Conservation (phyloP, 306 rosid species). For the Rosa multiflora region DNA sequence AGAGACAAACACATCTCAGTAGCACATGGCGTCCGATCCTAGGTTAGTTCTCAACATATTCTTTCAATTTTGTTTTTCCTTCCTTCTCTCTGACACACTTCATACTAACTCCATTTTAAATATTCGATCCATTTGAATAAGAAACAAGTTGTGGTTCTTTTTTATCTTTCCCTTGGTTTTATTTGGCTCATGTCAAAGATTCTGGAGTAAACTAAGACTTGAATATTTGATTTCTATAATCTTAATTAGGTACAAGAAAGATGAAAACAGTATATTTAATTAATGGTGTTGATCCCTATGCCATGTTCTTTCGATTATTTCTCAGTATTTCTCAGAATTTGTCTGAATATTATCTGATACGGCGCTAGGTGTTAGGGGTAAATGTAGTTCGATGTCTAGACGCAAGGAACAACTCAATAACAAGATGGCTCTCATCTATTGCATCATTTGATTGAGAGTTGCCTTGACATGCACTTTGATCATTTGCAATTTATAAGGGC, state of each 20-base stretch:
- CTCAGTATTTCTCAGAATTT: background rate
- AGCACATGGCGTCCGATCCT: conserved; percentile 8
- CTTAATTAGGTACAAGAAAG: conserved; percentile 2
- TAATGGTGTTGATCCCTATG: background rate
- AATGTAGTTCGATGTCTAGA: background rate
- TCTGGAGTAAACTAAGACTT: background rate
- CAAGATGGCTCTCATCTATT: too few relatives aligned
- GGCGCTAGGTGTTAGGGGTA: background rate
- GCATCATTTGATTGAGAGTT: too few relatives aligned
- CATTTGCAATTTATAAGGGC: too few relatives aligned
- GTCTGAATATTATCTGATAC: background rate
- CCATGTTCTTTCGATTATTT: background rate
- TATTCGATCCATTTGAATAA: background rate
- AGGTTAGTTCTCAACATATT: background rate
- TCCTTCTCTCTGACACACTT: background rate
- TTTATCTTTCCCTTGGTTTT: background rate
- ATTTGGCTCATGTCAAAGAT: conserved; percentile 5
- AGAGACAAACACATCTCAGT: background rate
- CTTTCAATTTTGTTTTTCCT: background rate
- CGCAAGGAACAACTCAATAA: too few relatives aligned
- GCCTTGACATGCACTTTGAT: too few relatives aligned
- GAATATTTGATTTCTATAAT: background rate
- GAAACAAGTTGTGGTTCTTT: background rate
- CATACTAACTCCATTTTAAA: background rate
- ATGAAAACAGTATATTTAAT: background rate